These are phyloP conservation scores for Pythium apleroticum DNA, from an alignment of 352 stramenopile species.

Conservation along the genomic window DNA sequence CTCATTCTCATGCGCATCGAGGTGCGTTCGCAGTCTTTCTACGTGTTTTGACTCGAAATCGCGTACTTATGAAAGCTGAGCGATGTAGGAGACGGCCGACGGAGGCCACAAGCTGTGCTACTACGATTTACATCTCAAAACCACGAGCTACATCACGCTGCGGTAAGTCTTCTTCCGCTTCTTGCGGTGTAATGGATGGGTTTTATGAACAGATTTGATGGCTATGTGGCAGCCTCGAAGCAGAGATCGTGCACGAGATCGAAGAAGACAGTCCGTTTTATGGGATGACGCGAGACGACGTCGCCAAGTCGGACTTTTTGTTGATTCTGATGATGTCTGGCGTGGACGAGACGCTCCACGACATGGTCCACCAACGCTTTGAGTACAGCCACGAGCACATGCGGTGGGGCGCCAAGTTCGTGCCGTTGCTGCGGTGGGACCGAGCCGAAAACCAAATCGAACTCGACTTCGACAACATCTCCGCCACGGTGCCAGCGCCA, in stretches of 20 bases:
- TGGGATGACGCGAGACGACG: conserved; percentile 32
- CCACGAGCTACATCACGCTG: conserved; percentile 47
- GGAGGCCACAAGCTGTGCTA: conserved; percentile 60
- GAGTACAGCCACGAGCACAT: conserved; percentile 48
- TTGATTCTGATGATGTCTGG: conserved; percentile 57
- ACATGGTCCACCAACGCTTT: conserved; percentile 52
- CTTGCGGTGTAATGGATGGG: neutral
- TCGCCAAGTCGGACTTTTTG: conserved; percentile 46
- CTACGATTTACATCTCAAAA: conserved; percentile 55
- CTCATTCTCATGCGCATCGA: conserved; percentile 66
- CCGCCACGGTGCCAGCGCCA: conserved; percentile 22
- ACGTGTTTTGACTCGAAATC: no score
- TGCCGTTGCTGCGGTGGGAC: conserved; percentile 44
- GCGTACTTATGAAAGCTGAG: neutral
- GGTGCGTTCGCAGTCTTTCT: conserved; percentile 28
- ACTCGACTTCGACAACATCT: conserved; percentile 54
- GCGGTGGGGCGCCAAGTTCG: conserved; percentile 44
- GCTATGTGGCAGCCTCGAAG: conserved; percentile 36
- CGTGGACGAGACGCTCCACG: conserved; percentile 60
- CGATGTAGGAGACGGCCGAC: conserved; percentile 32
- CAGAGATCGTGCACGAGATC: conserved; percentile 52
- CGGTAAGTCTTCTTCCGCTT: conserved; percentile 22
- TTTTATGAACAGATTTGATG: conserved; percentile 6
- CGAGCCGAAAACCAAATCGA: conserved; percentile 28
- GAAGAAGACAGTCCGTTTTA: conserved; percentile 45